Conservation (phyloP, 1,284 basidiomycete genomes). For the Cutaneotrichosporon cutaneum region DNA sequence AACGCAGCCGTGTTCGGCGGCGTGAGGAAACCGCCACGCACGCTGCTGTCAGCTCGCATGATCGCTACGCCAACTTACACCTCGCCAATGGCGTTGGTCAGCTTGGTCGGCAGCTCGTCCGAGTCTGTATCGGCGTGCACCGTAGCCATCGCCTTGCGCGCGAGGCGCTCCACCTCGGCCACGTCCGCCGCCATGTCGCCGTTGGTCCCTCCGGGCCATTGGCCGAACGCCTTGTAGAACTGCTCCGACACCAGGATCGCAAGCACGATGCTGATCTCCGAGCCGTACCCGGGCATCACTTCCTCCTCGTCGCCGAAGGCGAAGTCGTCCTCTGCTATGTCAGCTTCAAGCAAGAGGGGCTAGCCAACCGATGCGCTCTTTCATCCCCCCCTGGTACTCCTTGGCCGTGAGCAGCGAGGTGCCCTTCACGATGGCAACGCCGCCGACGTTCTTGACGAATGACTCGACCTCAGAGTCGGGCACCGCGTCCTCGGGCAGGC, state of each 20-base stretch:
- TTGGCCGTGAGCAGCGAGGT: constrained; percentile 64
- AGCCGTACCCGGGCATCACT: not conserved
- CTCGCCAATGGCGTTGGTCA: constrained; percentile 70
- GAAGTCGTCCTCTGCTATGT: constrained; percentile 24
- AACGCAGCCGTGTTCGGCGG: constrained; percentile 91
- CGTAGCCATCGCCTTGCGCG: constrained; percentile 28
- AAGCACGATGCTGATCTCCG: constrained; percentile 42
- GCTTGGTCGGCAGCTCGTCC: constrained; percentile 60
- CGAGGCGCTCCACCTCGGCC: constrained; percentile 35
- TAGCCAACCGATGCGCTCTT: constrained; percentile 59
- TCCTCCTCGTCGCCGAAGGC: constrained; percentile 18
- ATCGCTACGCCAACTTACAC: constrained; percentile 60
- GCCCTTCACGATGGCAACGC: constrained; percentile 73
- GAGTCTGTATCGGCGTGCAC: constrained; percentile 28
- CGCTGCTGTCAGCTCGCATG: constrained; percentile 39
- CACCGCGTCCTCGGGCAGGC: constrained; percentile 54
- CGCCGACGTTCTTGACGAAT: constrained; percentile 90
- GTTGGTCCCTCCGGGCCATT: constrained; percentile 54
- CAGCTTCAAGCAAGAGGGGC: not conserved
- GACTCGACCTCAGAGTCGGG: constrained; percentile 61
- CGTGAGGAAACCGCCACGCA: constrained; percentile 77
- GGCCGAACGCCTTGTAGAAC: constrained; percentile 48
- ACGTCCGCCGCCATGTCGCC: constrained; percentile 48
- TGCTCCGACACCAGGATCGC: constrained; percentile 55
- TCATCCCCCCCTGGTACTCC: constrained; percentile 51